These are phyloP conservation scores for Malus hybrid DNA, from an alignment of 331 rosid genomes.

Conservation along the genomic window DNA sequence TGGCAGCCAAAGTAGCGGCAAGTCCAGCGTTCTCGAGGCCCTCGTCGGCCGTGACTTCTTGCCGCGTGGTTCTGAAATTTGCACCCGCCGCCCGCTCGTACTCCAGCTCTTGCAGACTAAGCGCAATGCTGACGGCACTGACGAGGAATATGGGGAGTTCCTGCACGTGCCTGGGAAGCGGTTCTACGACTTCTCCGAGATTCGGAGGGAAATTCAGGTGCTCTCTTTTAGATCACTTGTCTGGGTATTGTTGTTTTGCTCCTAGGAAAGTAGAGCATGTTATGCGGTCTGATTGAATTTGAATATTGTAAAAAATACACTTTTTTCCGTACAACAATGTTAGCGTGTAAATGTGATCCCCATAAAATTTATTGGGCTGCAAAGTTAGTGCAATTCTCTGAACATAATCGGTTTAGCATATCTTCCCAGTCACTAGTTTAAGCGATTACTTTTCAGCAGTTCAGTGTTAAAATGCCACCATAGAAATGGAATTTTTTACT, in stretches of 20 bases:
- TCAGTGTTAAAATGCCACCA: background rate
- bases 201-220: constrained; percentile 89
- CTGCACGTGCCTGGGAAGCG: constrained; percentile 77
- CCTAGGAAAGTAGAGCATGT: background rate
- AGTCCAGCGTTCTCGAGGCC: constrained; percentile 96
- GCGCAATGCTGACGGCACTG: constrained; percentile 42
- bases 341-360: background rate
- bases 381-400: background rate
- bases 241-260: background rate
- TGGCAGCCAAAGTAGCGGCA: constrained; percentile 98
- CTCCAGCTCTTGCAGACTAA: constrained; percentile 89
- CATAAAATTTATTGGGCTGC: background rate
- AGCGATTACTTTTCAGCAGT: background rate
- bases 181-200: constrained; percentile 64
- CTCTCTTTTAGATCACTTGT: background rate
- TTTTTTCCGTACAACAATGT: background rate
- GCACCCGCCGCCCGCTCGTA: constrained; percentile 89
- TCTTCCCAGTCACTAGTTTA: background rate
- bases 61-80: constrained; percentile 84
- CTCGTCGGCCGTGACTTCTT: constrained; percentile 96
- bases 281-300: background rate
- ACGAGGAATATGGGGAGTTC: constrained; percentile 87
- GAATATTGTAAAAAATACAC: background rate
- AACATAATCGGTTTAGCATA: background rate
- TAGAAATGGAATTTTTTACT: background rate